A percentile compares a stretch with the other conserved stretches of the same genome.
These are phyloP conservation scores for Rhododendron ovatum DNA, from an alignment of 148 eudicot species.

Conservation along the genomic window DNA sequence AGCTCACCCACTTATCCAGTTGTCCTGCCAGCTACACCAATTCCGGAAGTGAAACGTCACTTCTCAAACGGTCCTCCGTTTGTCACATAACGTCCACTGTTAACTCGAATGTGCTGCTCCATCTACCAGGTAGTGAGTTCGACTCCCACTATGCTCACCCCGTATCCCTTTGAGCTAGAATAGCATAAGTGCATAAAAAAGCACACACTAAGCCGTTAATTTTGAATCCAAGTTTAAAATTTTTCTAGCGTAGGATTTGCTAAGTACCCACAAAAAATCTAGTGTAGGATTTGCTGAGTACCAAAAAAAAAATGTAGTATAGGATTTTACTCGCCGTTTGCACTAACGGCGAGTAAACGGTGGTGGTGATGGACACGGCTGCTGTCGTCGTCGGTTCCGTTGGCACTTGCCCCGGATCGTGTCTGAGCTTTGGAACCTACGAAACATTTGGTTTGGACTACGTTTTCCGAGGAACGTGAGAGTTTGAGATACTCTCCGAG, in stretches of 20 bases:
- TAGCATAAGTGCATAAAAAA: too few relatives aligned
- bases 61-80: not conserved
- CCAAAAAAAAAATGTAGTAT: too few relatives aligned
- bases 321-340: not conserved
- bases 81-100: not conserved
- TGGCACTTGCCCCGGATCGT: slow-evolving; percentile 7
- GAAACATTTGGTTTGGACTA: not conserved
- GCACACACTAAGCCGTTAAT: too few relatives aligned
- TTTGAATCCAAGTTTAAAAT: too few relatives aligned
- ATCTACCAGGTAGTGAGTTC: too few relatives aligned
- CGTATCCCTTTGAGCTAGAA: too few relatives aligned
- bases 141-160: too few relatives aligned
- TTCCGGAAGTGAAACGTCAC: not conserved
- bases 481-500: not conserved
- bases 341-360: not conserved
- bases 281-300: too few relatives aligned
- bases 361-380: not conserved
- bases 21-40: not conserved
- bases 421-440: slow-evolving; percentile 3
- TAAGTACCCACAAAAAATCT: too few relatives aligned
- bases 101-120: not conserved
- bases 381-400: not conserved
- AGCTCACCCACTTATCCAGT: not conserved
- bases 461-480: not conserved
- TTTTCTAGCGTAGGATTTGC: too few relatives aligned